A percentile compares a stretch with the other conserved stretches of the same genome.
Evolutionary conservation across 108 stramenopile genomes (phyloP).

Genomic region (Skeletonema tropicum): DNA sequence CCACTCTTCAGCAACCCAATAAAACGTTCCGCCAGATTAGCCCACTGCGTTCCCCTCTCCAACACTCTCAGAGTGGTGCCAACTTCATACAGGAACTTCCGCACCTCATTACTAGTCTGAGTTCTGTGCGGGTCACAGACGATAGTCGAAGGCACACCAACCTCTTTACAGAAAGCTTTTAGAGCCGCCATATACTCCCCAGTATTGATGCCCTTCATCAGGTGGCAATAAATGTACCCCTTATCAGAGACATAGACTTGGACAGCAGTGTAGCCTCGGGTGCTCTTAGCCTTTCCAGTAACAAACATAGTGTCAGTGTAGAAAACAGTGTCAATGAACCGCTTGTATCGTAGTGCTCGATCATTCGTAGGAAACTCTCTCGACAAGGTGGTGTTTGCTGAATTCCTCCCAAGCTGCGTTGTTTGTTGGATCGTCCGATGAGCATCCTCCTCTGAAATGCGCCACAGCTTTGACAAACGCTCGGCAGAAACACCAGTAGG

Average conservation of each 20-base stretch:
- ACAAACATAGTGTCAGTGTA: constrained; percentile 47
- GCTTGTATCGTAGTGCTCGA: constrained; percentile 30
- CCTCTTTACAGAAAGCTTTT: constrained; percentile 38
- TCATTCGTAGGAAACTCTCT: constrained; percentile 44
- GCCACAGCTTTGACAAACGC: constrained; percentile 43
- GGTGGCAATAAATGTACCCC: constrained; percentile 21
- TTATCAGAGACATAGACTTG: constrained; percentile 43
- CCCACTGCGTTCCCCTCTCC: constrained; percentile 41
- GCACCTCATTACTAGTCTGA: constrained; percentile 19
- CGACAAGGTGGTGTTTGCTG: background rate
- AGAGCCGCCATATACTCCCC: constrained; percentile 26
- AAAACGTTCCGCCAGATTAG: constrained; percentile 45
- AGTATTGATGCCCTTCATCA: constrained; percentile 16
- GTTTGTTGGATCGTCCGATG: constrained; percentile 27
- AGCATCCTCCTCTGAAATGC: constrained; percentile 23
- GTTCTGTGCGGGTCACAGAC: constrained; percentile 29
- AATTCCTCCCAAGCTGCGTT: constrained; percentile 15
- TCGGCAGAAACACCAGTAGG: constrained; percentile 25
- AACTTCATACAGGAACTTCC: constrained; percentile 22
- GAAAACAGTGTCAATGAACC: constrained; percentile 18
- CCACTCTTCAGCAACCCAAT: constrained; percentile 50
- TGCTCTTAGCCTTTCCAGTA: constrained; percentile 27
- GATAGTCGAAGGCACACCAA: constrained; percentile 42
- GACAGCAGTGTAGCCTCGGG: constrained; percentile 18
- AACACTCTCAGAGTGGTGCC: constrained; percentile 31